These are phyloP conservation scores for Prunus persica DNA, from an alignment of 306 rosid species.

Conservation along the genomic window DNA sequence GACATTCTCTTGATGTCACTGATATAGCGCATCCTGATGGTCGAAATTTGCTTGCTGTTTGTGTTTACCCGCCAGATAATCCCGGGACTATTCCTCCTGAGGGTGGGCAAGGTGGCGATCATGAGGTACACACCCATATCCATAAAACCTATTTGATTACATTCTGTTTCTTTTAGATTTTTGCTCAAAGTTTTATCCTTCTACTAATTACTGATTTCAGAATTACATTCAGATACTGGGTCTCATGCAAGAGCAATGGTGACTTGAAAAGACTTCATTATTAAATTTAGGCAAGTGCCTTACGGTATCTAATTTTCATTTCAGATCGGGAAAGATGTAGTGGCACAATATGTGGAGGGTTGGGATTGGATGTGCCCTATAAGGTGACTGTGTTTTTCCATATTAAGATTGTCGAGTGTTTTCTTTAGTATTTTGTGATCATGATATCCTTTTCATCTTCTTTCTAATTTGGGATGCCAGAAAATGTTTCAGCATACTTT, in stretches of 20 bases:
- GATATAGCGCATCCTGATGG: conserved; percentile 66
- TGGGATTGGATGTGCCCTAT: conserved; percentile 99
- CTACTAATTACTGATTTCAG: too few relatives aligned
- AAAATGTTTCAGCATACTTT: neutral
- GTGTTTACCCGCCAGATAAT: conserved; percentile 93
- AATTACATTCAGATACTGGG: neutral
- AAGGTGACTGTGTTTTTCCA: conserved; percentile 54
- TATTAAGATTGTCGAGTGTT: conserved; percentile 9
- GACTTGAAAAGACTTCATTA: neutral
- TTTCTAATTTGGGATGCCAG: neutral
- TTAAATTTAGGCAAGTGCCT: neutral
- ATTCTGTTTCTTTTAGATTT: neutral
- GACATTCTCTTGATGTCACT: conserved; percentile 83
- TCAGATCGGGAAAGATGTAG: conserved; percentile 94
- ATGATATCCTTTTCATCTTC: neutral
- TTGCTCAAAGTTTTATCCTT: neutral
- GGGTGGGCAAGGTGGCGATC: conserved; percentile 98
- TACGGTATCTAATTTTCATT: neutral
- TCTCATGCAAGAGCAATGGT: conserved; percentile 16
- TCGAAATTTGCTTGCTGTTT: conserved; percentile 76
- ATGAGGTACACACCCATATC: conserved; percentile 50
- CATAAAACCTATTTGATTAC: conserved; percentile 2
- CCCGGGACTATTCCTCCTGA: conserved; percentile 74
- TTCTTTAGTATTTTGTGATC: neutral
- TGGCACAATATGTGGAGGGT: conserved; percentile 89